Percentiles rank a stretch among this genome's conserved stretches.
Evolutionary conservation across 2,329 filamentous ascomycete species (phyloP).

Genomic region (Conoideocrella luteorostrata): DNA sequence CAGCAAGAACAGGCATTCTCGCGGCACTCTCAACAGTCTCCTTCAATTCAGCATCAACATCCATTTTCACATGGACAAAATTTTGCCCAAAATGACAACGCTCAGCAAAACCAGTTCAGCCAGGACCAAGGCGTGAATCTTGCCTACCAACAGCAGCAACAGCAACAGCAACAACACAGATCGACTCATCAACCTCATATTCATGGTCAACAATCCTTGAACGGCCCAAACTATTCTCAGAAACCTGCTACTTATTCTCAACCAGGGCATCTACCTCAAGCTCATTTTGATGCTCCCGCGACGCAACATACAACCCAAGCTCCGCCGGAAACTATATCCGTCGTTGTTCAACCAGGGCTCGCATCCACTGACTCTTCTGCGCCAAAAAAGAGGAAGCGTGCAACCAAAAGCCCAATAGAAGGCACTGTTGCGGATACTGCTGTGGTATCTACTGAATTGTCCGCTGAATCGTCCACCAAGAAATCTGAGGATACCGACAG

Average conservation of each 20-base stretch:
- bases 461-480: slow-evolving; percentile 21
- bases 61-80: slow-evolving; percentile 6
- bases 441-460: slow-evolving; percentile 19
- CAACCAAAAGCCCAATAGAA: slow-evolving; percentile 21
- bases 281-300: slow-evolving; percentile 5
- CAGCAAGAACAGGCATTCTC: slow-evolving; percentile 19
- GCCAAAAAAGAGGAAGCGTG: slow-evolving; percentile 33
- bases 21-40: slow-evolving; percentile 22
- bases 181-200: slow-evolving; percentile 16
- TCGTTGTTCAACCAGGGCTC: not conserved
- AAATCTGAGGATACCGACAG: slow-evolving; percentile 29
- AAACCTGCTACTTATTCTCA: slow-evolving; percentile 4
- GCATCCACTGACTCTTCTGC: slow-evolving; percentile 20
- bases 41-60: slow-evolving; percentile 9
- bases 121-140: slow-evolving; percentile 8
- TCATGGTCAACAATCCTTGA: slow-evolving; percentile 18
- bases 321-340: not conserved
- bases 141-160: slow-evolving; percentile 15
- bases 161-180: slow-evolving; percentile 3
- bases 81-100: slow-evolving; percentile 8
- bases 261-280: slow-evolving; percentile 10
- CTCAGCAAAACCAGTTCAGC: slow-evolving; percentile 5
- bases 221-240: slow-evolving; percentile 10
- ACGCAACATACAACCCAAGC: slow-evolving; percentile 2
- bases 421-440: slow-evolving; percentile 20